These are phyloP conservation scores for Cercospora beticola DNA, from an alignment of 2,329 filamentous ascomycete genomes.

Conservation along the genomic window DNA sequence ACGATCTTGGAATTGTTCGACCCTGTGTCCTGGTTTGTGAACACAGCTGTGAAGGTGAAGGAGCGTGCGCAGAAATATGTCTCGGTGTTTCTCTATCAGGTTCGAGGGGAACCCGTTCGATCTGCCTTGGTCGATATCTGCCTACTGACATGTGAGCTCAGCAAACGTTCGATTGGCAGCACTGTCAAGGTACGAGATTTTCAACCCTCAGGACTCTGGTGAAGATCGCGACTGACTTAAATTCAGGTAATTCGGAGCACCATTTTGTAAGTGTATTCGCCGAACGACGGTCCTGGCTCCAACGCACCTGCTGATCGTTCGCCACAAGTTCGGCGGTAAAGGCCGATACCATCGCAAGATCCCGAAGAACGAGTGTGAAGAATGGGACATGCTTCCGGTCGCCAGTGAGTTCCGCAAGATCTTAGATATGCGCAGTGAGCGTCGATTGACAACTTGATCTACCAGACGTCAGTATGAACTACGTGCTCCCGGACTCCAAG, in stretches of 20 bases:
- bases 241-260: neutral
- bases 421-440: neutral
- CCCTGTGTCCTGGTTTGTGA: neutral
- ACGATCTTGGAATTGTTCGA: neutral
- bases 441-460: neutral
- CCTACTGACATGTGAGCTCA: neutral
- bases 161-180: neutral
- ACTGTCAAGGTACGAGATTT: neutral
- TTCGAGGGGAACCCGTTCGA: neutral
- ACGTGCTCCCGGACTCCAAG: neutral
- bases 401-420: conserved; percentile 1
- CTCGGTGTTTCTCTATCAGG: neutral
- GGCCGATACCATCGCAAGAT: neutral
- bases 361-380: neutral
- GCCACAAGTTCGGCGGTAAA: neutral
- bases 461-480: conserved; percentile 3
- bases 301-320: neutral
- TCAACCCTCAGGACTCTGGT: neutral
- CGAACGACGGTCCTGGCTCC: neutral
- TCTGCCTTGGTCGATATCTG: neutral
- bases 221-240: neutral
- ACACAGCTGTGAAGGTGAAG: neutral
- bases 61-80: neutral
- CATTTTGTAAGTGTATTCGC: neutral
- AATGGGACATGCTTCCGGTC: neutral